These are phyloP conservation scores for Naganishia vishniacii DNA, from an alignment of 768 basidiomycete genomes.

Conservation along the genomic window DNA sequence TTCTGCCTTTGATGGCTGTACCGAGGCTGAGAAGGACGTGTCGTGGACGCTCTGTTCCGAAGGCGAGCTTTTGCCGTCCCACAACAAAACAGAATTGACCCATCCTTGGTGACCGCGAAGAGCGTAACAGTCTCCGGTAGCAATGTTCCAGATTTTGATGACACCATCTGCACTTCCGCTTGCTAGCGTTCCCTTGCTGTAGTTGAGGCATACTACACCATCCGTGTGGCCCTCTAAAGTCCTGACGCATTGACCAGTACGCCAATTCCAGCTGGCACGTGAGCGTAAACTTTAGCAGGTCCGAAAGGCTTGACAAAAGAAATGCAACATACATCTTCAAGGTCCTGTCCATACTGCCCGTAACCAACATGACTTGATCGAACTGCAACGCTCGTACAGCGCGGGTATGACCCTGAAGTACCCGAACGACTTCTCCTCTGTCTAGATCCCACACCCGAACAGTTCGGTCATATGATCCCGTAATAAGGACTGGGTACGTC, in stretches of 20 bases:
- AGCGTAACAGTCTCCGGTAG: conserved; percentile 83
- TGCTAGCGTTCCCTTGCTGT: conserved; percentile 83
- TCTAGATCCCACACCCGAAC: conserved; percentile 95
- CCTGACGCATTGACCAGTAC: conserved; percentile 76
- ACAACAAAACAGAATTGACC: conserved; percentile 91
- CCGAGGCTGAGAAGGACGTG: conserved; percentile 32
- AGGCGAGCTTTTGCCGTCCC: conserved; percentile 60
- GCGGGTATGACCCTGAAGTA: conserved; percentile 81
- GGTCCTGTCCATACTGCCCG: conserved; percentile 91
- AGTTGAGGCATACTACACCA: conserved; percentile 84
- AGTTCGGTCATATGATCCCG: conserved; percentile 93
- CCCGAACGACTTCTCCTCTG: conserved; percentile 73
- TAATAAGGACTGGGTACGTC: conserved; percentile 76
- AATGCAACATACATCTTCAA: conserved; percentile 60
- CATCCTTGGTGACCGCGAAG: conserved; percentile 88
- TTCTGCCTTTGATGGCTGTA: conserved; percentile 8
- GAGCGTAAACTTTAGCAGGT: too few species aligned
- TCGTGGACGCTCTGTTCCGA: conserved; percentile 31
- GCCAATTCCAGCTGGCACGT: conserved; percentile 65
- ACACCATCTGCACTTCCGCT: conserved; percentile 92
- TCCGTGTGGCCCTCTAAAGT: conserved; percentile 85
- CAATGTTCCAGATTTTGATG: conserved; percentile 73
- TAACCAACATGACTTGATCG: conserved; percentile 89
- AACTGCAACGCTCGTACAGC: conserved; percentile 92
- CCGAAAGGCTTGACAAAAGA: neutral